These are phyloP conservation scores for Chrysoporthe cubensis DNA, from an alignment of 2,329 filamentous ascomycete genomes.

Conservation along the genomic window DNA sequence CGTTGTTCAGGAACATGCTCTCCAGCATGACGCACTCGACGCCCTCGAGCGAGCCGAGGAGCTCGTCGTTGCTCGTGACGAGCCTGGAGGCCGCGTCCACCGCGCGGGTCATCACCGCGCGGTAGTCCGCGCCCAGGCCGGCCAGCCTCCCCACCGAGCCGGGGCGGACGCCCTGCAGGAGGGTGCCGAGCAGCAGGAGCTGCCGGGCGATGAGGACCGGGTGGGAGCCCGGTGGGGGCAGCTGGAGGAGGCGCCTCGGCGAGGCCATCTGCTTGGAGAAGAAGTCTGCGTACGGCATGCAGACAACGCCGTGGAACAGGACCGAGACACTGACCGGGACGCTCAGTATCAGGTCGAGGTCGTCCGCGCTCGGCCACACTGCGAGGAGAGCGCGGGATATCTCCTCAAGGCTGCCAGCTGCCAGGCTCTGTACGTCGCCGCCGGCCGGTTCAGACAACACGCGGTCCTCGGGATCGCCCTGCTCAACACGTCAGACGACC, in stretches of 20 bases:
- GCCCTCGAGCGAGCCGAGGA: slow-evolving; percentile 51
- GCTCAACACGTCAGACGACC: not conserved
- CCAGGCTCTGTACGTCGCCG: slow-evolving; percentile 25
- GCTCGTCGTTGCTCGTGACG: slow-evolving; percentile 51
- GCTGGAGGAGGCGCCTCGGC: slow-evolving; percentile 38
- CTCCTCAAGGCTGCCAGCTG: not conserved
- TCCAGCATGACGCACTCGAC: slow-evolving; percentile 56
- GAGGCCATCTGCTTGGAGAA: slow-evolving; percentile 31
- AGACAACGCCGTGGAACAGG: slow-evolving; percentile 43
- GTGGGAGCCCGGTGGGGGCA: slow-evolving; percentile 37
- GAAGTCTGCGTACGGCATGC: slow-evolving; percentile 36
- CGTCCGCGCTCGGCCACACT: slow-evolving; percentile 44
- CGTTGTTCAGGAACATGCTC: slow-evolving; percentile 49
- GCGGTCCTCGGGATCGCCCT: not conserved
- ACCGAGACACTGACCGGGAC: slow-evolving; percentile 38
- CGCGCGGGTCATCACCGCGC: slow-evolving; percentile 33
- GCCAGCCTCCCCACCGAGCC: not conserved
- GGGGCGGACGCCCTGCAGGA: slow-evolving; percentile 36
- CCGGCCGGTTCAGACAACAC: slow-evolving; percentile 29
- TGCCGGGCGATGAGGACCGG: slow-evolving; percentile 41
- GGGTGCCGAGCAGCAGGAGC: slow-evolving; percentile 39
- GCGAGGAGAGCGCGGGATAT: slow-evolving; percentile 35
- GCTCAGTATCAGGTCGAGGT: slow-evolving; percentile 42
- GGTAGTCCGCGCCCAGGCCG: slow-evolving; percentile 29
- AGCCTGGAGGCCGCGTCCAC: slow-evolving; percentile 38